A percentile compares a stretch with the other conserved stretches of the same genome.
Evolutionary conservation across 345 rosid genomes (phyloP).

Genomic region (Populus nigra): DNA sequence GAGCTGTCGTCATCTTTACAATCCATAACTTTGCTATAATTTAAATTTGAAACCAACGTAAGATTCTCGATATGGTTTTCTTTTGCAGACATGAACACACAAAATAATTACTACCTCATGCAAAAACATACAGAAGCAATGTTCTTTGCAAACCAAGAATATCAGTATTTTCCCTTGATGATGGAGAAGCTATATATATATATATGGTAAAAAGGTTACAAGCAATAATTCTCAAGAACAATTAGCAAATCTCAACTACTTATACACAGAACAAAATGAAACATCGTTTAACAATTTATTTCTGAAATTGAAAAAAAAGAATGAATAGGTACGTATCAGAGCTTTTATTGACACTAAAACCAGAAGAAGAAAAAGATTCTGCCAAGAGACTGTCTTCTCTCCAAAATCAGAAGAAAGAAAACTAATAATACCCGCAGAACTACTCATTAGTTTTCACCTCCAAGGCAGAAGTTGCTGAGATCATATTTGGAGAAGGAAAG

Average conservation of each 20-base stretch:
- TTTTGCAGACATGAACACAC: background rate
- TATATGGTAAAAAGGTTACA: background rate
- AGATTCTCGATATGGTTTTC: background rate
- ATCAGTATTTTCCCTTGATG: background rate
- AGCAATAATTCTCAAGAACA: background rate
- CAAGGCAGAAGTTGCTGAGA: conserved; percentile 38
- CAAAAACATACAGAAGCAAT: no score
- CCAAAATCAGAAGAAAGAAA: background rate
- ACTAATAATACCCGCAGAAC: conserved; percentile 35
- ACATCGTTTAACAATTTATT: background rate
- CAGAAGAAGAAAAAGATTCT: background rate
- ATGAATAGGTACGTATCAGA: background rate
- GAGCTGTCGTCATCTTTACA: background rate
- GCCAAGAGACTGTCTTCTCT: background rate
- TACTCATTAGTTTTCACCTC: conserved; percentile 36
- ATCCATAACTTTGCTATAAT: background rate
- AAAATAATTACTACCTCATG: background rate
- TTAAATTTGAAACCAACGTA: background rate
- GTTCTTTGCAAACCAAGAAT: no score
- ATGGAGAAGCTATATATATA: background rate
- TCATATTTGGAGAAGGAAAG: conserved; percentile 40
- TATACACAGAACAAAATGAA: background rate
- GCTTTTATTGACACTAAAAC: background rate
- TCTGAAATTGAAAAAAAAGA: background rate
- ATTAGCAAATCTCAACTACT: background rate